Percentiles rank a stretch among this genome's conserved stretches.
Conservation (phyloP, 768 basidiomycete genomes). For the Rickenella mellea region DNA sequence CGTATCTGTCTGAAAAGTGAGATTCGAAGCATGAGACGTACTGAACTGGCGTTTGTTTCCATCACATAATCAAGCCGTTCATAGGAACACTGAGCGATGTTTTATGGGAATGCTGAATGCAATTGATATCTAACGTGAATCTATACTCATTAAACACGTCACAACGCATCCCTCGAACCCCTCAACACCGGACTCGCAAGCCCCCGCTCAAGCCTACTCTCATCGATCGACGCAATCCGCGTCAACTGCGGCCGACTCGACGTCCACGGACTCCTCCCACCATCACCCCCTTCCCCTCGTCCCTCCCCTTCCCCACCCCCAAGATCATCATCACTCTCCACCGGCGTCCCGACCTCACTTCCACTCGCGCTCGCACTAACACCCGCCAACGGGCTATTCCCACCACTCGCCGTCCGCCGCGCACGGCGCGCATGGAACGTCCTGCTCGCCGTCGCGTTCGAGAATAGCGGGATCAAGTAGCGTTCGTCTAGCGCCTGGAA, state of each 20-base stretch:
- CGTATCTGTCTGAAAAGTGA: too few species aligned
- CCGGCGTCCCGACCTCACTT: constrained; percentile 18
- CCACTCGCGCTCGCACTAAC: constrained; percentile 14
- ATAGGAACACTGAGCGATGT: too few species aligned
- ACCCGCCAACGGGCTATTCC: constrained; percentile 30
- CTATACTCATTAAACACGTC: too few species aligned
- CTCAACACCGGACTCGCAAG: constrained; percentile 56
- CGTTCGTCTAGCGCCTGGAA: constrained; percentile 93
- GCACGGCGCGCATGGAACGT: constrained; percentile 76
- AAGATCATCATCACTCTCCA: constrained; percentile 29
- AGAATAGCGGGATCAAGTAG: constrained; percentile 87
- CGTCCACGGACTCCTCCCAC: not conserved
- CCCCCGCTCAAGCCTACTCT: constrained; percentile 53
- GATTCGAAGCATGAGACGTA: too few species aligned
- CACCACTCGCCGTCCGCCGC: constrained; percentile 33
- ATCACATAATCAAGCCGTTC: too few species aligned
- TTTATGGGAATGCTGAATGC: too few species aligned
- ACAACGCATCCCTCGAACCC: constrained; percentile 26
- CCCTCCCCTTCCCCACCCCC: constrained; percentile 20
- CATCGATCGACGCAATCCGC: constrained; percentile 25
- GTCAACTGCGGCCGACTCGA: constrained; percentile 28
- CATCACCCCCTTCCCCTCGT: constrained; percentile 17
- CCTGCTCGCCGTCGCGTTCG: constrained; percentile 82
- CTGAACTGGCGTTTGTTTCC: too few species aligned
- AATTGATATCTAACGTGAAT: too few species aligned